Percentiles rank a stretch among this genome's conserved stretches.
Conservation (phyloP, 73 alveolate genomes). For the Tetrahymena malaccensis region DNA sequence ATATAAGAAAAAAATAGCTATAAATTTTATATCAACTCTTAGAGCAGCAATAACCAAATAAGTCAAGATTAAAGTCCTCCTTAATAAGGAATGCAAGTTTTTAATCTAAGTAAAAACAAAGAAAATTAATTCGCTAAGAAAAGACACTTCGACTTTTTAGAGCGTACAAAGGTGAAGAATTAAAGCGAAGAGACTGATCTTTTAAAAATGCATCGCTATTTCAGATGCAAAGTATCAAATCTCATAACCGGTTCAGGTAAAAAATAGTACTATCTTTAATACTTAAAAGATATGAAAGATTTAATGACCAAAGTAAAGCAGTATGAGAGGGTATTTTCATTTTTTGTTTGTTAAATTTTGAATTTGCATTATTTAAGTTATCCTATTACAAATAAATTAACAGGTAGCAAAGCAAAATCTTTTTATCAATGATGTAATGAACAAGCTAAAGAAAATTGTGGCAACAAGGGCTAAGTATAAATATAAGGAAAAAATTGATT, state of each 20-base stretch:
- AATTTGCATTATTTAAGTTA: neutral
- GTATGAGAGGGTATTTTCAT: neutral
- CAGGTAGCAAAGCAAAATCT: constrained; percentile 6
- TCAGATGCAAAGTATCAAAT: constrained; percentile 10
- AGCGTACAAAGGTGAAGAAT: neutral
- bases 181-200: neutral
- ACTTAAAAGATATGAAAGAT: constrained; percentile 7
- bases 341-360: neutral
- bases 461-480: neutral
- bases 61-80: neutral
- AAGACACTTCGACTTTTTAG: neutral
- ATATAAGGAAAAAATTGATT: neutral
- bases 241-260: constrained; percentile 22
- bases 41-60: neutral
- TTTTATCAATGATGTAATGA: neutral
- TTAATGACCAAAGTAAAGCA: neutral
- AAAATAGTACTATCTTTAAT: constrained; percentile 16
- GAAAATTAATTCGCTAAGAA: neutral
- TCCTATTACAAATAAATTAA: neutral
- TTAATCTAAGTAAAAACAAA: neutral
- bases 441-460: neutral
- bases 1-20: neutral
- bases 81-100: neutral
- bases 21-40: neutral
- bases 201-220: constrained; percentile 8